Conservation (phyloP, 2,329 filamentous ascomycete genomes). For the Graphium sp. region DNA sequence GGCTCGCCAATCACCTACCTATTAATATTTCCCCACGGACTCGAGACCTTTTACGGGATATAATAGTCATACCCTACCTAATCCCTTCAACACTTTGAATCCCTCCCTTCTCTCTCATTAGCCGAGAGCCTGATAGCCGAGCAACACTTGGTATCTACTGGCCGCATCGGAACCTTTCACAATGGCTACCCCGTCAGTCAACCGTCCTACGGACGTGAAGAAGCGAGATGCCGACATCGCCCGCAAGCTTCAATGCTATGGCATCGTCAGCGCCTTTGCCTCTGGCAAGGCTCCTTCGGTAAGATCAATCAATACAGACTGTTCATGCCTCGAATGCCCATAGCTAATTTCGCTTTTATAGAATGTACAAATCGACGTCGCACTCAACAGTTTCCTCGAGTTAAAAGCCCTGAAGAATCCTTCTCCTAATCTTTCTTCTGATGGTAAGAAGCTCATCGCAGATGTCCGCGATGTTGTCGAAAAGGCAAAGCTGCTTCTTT, state of each 20-base stretch:
- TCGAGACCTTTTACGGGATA: background rate
- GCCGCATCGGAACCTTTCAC: background rate
- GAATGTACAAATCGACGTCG: constrained; percentile 93
- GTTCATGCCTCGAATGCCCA: no score
- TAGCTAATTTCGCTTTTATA: constrained; percentile 13
- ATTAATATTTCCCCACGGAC: no score
- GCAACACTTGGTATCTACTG: no score
- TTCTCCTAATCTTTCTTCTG: constrained; percentile 59
- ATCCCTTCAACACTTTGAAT: background rate
- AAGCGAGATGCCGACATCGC: constrained; percentile 78
- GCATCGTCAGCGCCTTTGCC: constrained; percentile 73
- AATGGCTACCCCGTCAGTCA: constrained; percentile 27
- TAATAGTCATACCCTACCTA: background rate
- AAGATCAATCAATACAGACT: no score
- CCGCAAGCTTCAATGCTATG: constrained; percentile 86
- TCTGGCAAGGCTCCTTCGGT: constrained; percentile 83
- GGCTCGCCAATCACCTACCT: no score
- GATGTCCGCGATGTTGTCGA: constrained; percentile 69
- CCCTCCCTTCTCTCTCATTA: background rate
- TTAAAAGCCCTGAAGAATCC: constrained; percentile 55
- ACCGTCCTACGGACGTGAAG: constrained; percentile 56
- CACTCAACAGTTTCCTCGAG: constrained; percentile 71
- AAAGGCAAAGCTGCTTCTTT: constrained; percentile 66
- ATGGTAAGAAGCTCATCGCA: constrained; percentile 62
- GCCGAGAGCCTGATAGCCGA: background rate